Base-by-base conservation (phyloP, 2,329 filamentous ascomycete species). In the Aureobasidium sp. region DNA sequence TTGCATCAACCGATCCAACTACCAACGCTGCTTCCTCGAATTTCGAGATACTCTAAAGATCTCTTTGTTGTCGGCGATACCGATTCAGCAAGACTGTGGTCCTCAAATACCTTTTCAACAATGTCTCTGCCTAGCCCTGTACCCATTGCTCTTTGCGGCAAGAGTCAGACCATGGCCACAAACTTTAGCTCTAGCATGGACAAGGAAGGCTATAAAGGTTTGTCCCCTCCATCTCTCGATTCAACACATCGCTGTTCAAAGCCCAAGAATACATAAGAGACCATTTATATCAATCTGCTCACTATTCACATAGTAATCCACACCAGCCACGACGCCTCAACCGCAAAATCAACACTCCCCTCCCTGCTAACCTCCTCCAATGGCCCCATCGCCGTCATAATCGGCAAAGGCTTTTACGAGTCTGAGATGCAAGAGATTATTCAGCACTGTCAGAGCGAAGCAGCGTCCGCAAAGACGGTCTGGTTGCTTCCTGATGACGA, bases 321-420 rank as follows among this genome's bases (percentile, higher is more conserved):
- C 61, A 34, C 37, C 44, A 52, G 61, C 45, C 17, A 63, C 44
- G 47, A 52, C 37, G 1, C 39, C n/a, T 12, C 36, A 0, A 15
- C 61, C 6, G 61, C 61, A 45, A 57, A 58, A 44, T 52, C 53
- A 17, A 37, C 56, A 2, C 36, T 63, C 3, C 61, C 61, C 1
- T 36, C 61, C 25, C 45, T 59, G 1, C 61, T 63, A 8, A 27
- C 51, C 25, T 45, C 49, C 3, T 29, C 57, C 5, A 27, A 44
- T 9, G 52, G 42, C n/a, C 61, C 61, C n/a, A 6, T 42, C 4
- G 61, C 61, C n/a, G 53, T 63, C 12, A 45, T 63, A 17, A 58
- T 63, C 36, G 61, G 61, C 2, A 63, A 63, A 44, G 61, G 61
- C 42, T 63, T 63, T 27, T 58, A 44, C n/a, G 61, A 63, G 7